Conservation (phyloP, 306 rosid species). For the Pterocarpus santalinus region DNA sequence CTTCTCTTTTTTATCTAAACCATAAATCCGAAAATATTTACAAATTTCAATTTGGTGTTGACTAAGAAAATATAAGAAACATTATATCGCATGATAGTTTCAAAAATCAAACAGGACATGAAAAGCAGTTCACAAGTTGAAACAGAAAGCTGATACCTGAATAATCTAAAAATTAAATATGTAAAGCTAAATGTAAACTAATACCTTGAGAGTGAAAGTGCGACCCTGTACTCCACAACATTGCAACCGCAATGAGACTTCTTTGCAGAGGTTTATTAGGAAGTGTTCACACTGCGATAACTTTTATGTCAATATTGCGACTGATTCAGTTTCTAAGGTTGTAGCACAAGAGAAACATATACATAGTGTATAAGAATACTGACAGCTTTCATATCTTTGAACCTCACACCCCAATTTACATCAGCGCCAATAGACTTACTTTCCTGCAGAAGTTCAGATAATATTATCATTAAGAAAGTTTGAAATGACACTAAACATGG, state of each 20-base stretch:
- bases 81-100: constrained; percentile 20
- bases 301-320: constrained; percentile 49
- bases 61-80: constrained; percentile 38
- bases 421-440: constrained; percentile 93
- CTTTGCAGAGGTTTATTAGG: constrained; percentile 84
- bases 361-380: constrained; percentile 52
- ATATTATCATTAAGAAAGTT: constrained; percentile 28
- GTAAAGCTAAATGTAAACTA: constrained; percentile 29
- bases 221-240: constrained; percentile 86
- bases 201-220: constrained; percentile 87
- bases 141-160: constrained; percentile 40
- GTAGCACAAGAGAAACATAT: constrained; percentile 22
- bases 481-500: constrained; percentile 24
- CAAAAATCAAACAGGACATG: constrained; percentile 37
- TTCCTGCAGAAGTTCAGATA: constrained; percentile 68
- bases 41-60: constrained; percentile 30
- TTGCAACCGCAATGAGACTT: constrained; percentile 83
- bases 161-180: constrained; percentile 37
- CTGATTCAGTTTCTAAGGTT: constrained; percentile 32
- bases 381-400: constrained; percentile 79
- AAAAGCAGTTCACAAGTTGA: constrained; percentile 28
- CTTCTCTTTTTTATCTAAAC: constrained; percentile 82
- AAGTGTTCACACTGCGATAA: constrained; percentile 76
- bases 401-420: constrained; percentile 99
- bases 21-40: constrained; percentile 33